A percentile compares a stretch with the other conserved stretches of the same genome.
Evolutionary conservation across 352 stramenopile species (phyloP).

Genomic region (Hyaloperonospora brassicae): DNA sequence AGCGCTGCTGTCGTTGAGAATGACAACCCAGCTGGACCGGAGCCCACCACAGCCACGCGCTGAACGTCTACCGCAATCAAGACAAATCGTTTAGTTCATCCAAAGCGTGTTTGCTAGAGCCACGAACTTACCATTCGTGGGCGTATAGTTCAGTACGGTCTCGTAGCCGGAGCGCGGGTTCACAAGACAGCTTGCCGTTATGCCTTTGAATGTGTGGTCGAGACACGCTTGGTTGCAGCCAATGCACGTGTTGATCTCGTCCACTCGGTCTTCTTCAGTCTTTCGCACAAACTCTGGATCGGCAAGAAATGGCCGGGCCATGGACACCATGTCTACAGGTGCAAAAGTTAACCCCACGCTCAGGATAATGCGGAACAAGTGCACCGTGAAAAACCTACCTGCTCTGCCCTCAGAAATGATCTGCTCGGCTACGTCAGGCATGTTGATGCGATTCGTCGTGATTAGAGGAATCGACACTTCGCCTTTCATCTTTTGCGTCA

Average conservation of each 20-base stretch:
- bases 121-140: constrained; percentile 27
- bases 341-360: neutral
- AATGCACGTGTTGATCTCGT: constrained; percentile 98
- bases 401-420: constrained; percentile 83
- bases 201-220: constrained; percentile 95
- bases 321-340: constrained; percentile 66
- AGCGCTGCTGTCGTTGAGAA: constrained; percentile 83
- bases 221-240: constrained; percentile 94
- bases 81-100: constrained; percentile 1
- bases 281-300: constrained; percentile 94
- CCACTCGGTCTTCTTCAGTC: constrained; percentile 72
- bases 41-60: constrained; percentile 88
- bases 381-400: constrained; percentile 9
- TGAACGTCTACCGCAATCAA: constrained; percentile 23
- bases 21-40: constrained; percentile 90
- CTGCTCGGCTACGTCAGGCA: constrained; percentile 83
- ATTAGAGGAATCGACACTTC: constrained; percentile 89
- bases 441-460: constrained; percentile 97
- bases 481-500: constrained; percentile 88
- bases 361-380: neutral
- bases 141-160: constrained; percentile 81
- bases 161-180: constrained; percentile 94
- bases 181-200: constrained; percentile 92
- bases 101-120: neutral
- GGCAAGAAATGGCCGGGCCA: constrained; percentile 90